These are phyloP conservation scores for Daedaleopsis nitida DNA, from an alignment of 768 basidiomycete species.

Conservation along the genomic window DNA sequence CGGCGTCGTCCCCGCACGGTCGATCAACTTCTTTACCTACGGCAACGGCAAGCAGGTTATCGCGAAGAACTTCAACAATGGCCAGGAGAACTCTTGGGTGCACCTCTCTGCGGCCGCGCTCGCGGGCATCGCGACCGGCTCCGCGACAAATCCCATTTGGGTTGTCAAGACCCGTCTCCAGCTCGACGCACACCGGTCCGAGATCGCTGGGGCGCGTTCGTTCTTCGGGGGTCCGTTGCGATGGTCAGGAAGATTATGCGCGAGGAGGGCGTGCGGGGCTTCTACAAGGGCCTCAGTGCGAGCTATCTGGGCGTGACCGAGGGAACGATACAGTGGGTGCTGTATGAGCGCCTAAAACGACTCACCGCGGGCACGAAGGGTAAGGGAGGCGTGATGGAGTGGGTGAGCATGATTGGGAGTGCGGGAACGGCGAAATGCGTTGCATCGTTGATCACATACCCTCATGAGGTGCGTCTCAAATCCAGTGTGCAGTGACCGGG, in stretches of 20 bases:
- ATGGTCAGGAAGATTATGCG: conserved; percentile 75
- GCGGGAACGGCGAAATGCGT: conserved; percentile 93
- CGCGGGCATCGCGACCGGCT: conserved; percentile 85
- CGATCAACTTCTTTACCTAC: conserved; percentile 97
- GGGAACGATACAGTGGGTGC: conserved; percentile 94
- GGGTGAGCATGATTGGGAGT: conserved; percentile 83
- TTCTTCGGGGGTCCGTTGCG: conserved; percentile 55
- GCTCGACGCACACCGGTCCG: conserved; percentile 38
- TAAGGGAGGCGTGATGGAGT: conserved; percentile 60
- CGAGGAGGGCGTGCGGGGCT: conserved; percentile 82
- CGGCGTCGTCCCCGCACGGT: conserved; percentile 92
- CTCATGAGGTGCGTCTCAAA: conserved; percentile 78
- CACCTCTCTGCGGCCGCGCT: conserved; percentile 85
- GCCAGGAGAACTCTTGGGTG: conserved; percentile 81
- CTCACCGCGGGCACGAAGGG: conserved; percentile 57
- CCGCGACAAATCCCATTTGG: conserved; percentile 98
- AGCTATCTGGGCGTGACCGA: conserved; percentile 96
- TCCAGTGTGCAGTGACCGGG: too few species aligned
- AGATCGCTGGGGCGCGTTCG: conserved; percentile 21
- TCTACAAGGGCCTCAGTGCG: conserved; percentile 95
- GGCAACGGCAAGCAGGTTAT: conserved; percentile 95
- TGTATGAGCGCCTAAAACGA: conserved; percentile 91
- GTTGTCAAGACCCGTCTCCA: conserved; percentile 98
- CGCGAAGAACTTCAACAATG: conserved; percentile 76
- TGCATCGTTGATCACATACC: conserved; percentile 94